These are phyloP conservation scores for Hypomontagnella submonticulosa DNA, from an alignment of 495 filamentous ascomycete species.

Conservation along the genomic window DNA sequence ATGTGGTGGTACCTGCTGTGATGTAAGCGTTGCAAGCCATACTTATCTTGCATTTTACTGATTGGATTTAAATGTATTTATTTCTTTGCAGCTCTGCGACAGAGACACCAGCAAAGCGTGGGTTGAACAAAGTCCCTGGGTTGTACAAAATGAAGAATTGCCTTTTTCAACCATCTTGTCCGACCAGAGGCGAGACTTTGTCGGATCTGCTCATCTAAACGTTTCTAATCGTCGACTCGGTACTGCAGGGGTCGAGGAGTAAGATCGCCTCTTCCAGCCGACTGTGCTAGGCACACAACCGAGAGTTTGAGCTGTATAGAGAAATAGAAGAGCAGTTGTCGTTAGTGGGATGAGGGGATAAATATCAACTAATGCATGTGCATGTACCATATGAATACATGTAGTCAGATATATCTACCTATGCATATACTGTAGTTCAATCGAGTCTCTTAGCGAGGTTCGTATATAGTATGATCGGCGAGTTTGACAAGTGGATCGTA, in stretches of 20 bases:
- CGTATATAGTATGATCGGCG: constrained; percentile 27
- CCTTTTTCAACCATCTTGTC: neutral
- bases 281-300: neutral
- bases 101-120: neutral
- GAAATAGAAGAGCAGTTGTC: too few species aligned
- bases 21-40: neutral
- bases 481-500: constrained; percentile 28
- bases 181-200: constrained; percentile 13
- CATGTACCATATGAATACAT: neutral
- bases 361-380: too few species aligned
- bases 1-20: neutral
- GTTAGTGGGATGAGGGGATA: neutral
- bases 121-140: constrained; percentile 1
- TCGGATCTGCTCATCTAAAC: constrained; percentile 3
- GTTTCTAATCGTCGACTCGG: neutral
- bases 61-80: too few species aligned
- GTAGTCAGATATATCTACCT: constrained; percentile 6
- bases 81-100: neutral
- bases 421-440: constrained; percentile 10
- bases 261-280: neutral
- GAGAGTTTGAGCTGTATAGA: too few species aligned
- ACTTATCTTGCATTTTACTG: neutral
- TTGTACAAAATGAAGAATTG: neutral
- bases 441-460: neutral
- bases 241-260: neutral